phyloP scores from a whole-genome alignment of 495 filamentous ascomycete species.

The Penicillium malachiteum region DNA sequence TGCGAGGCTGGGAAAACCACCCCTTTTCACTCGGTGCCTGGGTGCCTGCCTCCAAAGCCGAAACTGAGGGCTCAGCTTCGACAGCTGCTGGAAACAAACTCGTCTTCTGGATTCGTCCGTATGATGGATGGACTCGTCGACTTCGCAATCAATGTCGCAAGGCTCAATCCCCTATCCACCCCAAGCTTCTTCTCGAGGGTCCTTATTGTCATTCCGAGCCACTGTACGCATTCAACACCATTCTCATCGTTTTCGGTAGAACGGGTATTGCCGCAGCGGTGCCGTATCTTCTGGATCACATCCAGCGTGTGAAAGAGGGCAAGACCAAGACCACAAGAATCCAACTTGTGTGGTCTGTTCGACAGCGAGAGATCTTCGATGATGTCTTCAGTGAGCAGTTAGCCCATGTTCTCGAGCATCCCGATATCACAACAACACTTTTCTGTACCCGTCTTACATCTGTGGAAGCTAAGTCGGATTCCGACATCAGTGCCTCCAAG shows the following conservation, averaged over 20 bases:
- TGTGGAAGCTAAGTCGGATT: background rate
- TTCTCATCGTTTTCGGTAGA: constrained; percentile 52
- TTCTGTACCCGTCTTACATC: background rate
- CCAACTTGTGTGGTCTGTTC: constrained; percentile 27
- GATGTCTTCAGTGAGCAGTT: background rate
- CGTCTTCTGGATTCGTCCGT: constrained; percentile 31
- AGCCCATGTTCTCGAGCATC: background rate
- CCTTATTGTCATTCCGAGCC: constrained; percentile 48
- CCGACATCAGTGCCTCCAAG: background rate
- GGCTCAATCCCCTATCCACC: constrained; percentile 1
- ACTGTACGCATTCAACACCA: constrained; percentile 21
- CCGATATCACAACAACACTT: background rate
- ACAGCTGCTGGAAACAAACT: constrained; percentile 3
- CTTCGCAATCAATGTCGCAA: constrained; percentile 1
- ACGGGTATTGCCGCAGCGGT: constrained; percentile 48
- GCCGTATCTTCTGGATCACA: constrained; percentile 36
- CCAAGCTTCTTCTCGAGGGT: constrained; percentile 46
- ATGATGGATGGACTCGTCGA: constrained; percentile 33
- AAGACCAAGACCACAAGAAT: constrained; percentile 16
- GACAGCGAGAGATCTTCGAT: constrained; percentile 15
- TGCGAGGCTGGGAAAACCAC: constrained; percentile 48
- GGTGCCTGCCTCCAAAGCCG: constrained; percentile 5
- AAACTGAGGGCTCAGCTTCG: background rate
- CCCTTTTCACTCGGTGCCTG: constrained; percentile 47
- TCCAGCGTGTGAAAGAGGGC: constrained; percentile 10